A percentile compares a stretch with the other conserved stretches of the same genome.
Evolutionary conservation across 495 filamentous ascomycete species (phyloP).

Genomic region (Achaetomiella virescens): DNA sequence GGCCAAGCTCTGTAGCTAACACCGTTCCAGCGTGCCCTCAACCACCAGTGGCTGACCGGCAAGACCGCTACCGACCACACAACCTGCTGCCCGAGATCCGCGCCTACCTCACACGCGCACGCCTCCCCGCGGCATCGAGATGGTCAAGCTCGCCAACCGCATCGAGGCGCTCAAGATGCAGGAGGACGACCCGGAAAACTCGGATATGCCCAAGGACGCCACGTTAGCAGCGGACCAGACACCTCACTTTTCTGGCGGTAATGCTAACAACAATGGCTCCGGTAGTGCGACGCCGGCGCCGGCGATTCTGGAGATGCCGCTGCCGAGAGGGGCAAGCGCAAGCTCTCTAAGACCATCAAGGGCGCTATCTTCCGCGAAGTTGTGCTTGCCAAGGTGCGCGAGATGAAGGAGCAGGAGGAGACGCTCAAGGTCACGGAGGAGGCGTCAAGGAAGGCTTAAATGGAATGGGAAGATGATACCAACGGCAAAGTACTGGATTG

Average conservation of each 20-base stretch:
- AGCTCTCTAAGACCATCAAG: slow-evolving; percentile 69
- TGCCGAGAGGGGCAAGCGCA: slow-evolving; percentile 43
- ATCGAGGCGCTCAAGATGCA: slow-evolving; percentile 96
- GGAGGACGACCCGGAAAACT: slow-evolving; percentile 73
- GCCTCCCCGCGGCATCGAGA: slow-evolving; percentile 89
- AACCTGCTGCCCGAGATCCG: slow-evolving; percentile 96
- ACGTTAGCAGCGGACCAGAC: slow-evolving; percentile 57
- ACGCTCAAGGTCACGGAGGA: slow-evolving; percentile 59
- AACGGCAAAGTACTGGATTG: neutral
- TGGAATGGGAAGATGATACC: neutral
- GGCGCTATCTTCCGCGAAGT: slow-evolving; percentile 95
- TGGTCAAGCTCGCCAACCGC: slow-evolving; percentile 93
- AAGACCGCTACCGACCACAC: slow-evolving; percentile 87
- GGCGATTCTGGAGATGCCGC: slow-evolving; percentile 21
- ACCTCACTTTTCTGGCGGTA: slow-evolving; percentile 12
- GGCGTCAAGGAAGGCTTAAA: slow-evolving; percentile 10
- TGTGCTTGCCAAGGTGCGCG: slow-evolving; percentile 91
- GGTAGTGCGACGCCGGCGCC: slow-evolving; percentile 16
- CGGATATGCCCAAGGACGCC: slow-evolving; percentile 55
- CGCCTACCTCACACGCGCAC: slow-evolving; percentile 85
- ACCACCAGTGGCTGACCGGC: slow-evolving; percentile 86
- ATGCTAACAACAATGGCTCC: neutral
- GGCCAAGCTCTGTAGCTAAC: too few species aligned
- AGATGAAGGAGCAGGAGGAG: slow-evolving; percentile 84
- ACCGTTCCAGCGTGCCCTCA: slow-evolving; percentile 68